These are phyloP conservation scores for Moesziomyces antarcticus DNA, from an alignment of 1,284 basidiomycete species.

Conservation along the genomic window DNA sequence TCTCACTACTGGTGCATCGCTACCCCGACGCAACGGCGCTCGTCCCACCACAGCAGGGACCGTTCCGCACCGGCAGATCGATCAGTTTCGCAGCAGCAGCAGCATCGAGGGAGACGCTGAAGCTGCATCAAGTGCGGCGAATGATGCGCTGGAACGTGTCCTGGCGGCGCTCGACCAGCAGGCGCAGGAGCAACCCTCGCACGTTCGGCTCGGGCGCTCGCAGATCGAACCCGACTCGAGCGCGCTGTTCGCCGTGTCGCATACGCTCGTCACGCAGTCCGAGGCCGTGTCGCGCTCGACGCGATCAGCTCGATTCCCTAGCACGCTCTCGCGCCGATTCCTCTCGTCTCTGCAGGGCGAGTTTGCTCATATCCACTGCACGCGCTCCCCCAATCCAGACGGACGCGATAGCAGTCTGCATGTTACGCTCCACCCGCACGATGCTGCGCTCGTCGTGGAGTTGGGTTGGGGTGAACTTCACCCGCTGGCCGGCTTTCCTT, in stretches of 20 bases:
- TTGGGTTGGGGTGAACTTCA: conserved; percentile 53
- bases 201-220: conserved; percentile 20
- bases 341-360: conserved; percentile 37
- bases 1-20: conserved; percentile 14
- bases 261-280: conserved; percentile 33
- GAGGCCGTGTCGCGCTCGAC: conserved; percentile 31
- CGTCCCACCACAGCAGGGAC: conserved; percentile 23
- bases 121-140: conserved; percentile 2
- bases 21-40: conserved; percentile 16
- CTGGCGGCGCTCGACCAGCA: conserved; percentile 2
- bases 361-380: conserved; percentile 47
- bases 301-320: conserved; percentile 29
- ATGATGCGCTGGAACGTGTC: conserved; percentile 9
- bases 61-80: conserved; percentile 42
- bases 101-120: neutral
- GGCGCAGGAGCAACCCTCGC: conserved; percentile 26
- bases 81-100: conserved; percentile 10
- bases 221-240: conserved; percentile 23
- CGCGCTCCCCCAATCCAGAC: neutral
- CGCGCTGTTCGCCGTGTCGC: conserved; percentile 34
- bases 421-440: conserved; percentile 38
- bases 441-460: conserved; percentile 37
- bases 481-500: conserved; percentile 42
- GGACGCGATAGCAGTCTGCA: conserved; percentile 47
- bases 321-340: conserved; percentile 21